Base-by-base conservation (phyloP, 2,329 filamentous ascomycete genomes). In the Eutypa lata region DNA sequence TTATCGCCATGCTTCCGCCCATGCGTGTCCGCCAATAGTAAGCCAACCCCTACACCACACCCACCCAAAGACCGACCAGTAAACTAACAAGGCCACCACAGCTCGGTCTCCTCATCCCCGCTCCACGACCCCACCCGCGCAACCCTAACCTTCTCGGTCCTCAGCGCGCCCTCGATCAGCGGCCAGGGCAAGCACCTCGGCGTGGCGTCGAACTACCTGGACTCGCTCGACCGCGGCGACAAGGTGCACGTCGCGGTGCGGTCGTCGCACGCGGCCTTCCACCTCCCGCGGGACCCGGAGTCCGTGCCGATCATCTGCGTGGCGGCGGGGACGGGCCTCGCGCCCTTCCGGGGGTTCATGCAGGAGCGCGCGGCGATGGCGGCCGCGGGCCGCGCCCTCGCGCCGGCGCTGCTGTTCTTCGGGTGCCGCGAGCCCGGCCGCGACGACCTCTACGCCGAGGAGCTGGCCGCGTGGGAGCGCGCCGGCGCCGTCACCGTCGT, bases 11-110 rank as follows among this genome's bases (percentile, higher is more conserved):
- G 77, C 79, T 91, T 1, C 87, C 88, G 2, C 86, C 89, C 0
- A 89, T 94, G 84, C 84, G 88, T 26, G 78, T 89, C 38, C 81
- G 88, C n/a, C 86, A 90, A 67, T 91, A 91, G 74, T 81, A 75
- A 8, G 84, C 84, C 53, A 81, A 76, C 0, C 79, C 77, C 2
- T 79, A 78, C 13, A n/a, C 16, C 14, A 13, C 14, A 5, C 46
- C 46, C 46, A 14, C n/a, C 18, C 10, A 31, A 6, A 31, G 26
- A 6, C 26, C 24, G 19, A 24, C 2, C 18, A 13, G 18, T 13
- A 8, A 40, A 16, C 7, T 18, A 38, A 38, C 13, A 16, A 16
- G 35, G n/a, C 35, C n/a, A 38, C 13, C 35, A 38, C 50, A 76
- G 74, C 61, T 89, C 85, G 31, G 90, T 92, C 63, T 91, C 88